Evolutionary conservation across 148 eudicot species (phyloP), one percentile per base, ranked within the genome.

Genomic region (Cornus controversa): DNA sequence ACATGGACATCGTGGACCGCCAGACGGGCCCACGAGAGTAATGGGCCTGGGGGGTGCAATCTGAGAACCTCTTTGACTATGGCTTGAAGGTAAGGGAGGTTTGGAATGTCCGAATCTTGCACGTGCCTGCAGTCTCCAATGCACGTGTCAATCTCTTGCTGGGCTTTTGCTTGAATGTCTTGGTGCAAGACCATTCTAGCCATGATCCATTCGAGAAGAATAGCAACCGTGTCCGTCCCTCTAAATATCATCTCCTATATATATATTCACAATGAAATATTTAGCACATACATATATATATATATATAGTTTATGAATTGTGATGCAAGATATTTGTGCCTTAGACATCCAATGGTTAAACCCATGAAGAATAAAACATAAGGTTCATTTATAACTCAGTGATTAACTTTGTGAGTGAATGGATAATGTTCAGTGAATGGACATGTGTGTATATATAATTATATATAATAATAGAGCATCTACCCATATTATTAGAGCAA

Each of bases 11-110:
- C 98, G 8, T 87, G 89, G 78, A 82, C 74, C 0, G 98, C 86
- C 7, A 93, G 82, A 22, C 98, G 96, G 67, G 98, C 92, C 98
- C 98, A 93, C 0, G 98, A 93, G 70, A 93, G 96, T 3, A 93
- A 53, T 40, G 98, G 98, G 75, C 96, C 98, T 0, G 98, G 98
- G 1, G 98, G 98, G 85, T 93, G 98, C 62, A 93, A 62, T 73
- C 98, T 74, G 3, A 93, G 84, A 36, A 86, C 89, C 67, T 93
- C 98, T 76, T 91, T 93, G 74, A 93, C 91, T 25, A 91, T 82
- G 71, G 96, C 91, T 79, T 89, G 94, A 29, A 93, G 83, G 83
- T 85, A 93, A 23, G 89, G 89, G 28, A 93, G 96, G 36, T 86
- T 79, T 54, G 84, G 87, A 67, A 93, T 79, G 79, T 91, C 94